These are phyloP conservation scores for Ichthyophthirius multifiliis DNA, from an alignment of 169 alveolate genomes.

Conservation along the genomic window DNA sequence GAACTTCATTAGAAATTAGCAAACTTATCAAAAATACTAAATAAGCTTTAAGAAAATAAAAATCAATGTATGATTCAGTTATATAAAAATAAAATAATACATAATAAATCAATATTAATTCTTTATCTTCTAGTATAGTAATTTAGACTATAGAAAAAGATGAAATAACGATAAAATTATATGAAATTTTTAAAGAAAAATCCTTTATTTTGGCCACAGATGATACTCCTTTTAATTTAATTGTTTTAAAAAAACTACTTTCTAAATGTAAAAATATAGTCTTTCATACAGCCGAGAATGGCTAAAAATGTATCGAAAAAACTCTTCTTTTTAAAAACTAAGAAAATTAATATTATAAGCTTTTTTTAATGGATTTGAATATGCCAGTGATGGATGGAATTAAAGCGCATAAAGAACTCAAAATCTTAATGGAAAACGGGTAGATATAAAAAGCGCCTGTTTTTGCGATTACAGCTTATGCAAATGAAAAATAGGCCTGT, in stretches of 20 bases:
- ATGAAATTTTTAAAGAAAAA: too few species aligned
- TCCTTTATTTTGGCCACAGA: background rate
- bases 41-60: too few species aligned
- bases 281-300: background rate
- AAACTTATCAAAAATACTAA: too few species aligned
- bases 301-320: background rate
- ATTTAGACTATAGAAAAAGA: too few species aligned
- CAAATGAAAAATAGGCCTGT: background rate
- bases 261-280: background rate
- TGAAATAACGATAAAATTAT: too few species aligned
- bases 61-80: too few species aligned
- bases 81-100: too few species aligned
- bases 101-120: too few species aligned
- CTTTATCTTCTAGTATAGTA: too few species aligned
- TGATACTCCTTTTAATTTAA: background rate
- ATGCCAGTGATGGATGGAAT: slow-evolving; percentile 3
- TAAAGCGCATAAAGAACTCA: background rate
- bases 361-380: too few species aligned
- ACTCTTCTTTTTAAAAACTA: background rate
- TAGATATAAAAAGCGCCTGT: background rate
- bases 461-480: background rate
- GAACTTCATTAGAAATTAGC: too few species aligned
- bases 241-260: background rate
- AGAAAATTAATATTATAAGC: too few species aligned
- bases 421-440: background rate